Base-by-base conservation (phyloP, 2,329 filamentous ascomycete genomes). In the Dactylonectria macrodidyma region DNA sequence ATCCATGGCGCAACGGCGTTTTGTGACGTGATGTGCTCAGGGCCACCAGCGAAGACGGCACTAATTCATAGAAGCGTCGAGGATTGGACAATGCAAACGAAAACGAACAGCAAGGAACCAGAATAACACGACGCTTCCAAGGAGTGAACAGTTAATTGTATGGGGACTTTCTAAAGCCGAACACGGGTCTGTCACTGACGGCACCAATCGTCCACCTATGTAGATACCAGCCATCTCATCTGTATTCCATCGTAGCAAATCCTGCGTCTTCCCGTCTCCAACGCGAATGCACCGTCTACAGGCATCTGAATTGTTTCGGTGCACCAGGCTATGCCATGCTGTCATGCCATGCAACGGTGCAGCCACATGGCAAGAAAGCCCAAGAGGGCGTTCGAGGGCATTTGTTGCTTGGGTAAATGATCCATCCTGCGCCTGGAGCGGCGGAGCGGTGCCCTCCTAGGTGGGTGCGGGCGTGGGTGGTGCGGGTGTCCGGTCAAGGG, bases 121-220 rank as follows among this genome's bases (percentile, higher is more conserved):
- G 16, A 14, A 12, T 5, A 30, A 16, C 11, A 10, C 10, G 46
- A 24, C 24, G 24, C 48, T 33, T 26, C 19, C 14, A 9, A 41
- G 48, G 26, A 30, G 26, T 34, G 26, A 30, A 30, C 26, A 30
- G 26, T 52, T 34, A 30, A 16, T 52, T 34, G 26, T 30, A 52
- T 52, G 50, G 16, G 34, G 16, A 33, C 50, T 14, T 51, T 51
- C 48, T 52, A 52, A 26, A 52, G 50, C 50, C 30, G 34, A 52
- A 52, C 48, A n/a, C 30, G 50, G 50, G 50, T 16, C 30, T 52
- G 50, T 52, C 30, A 34, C 30, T 7, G 48, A 51, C 14, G 26
- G 26, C 16, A 33, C 16, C 48, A 51, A 51, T 51, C 26, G 48
- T 26, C 48, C 30, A n/a, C 24, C 1, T 26, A 26, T 16, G 26